Percentiles rank a stretch among this genome's conserved stretches.
These are phyloP conservation scores for Thelonectria olida DNA, from an alignment of 2,329 filamentous ascomycete species.

Conservation along the genomic window DNA sequence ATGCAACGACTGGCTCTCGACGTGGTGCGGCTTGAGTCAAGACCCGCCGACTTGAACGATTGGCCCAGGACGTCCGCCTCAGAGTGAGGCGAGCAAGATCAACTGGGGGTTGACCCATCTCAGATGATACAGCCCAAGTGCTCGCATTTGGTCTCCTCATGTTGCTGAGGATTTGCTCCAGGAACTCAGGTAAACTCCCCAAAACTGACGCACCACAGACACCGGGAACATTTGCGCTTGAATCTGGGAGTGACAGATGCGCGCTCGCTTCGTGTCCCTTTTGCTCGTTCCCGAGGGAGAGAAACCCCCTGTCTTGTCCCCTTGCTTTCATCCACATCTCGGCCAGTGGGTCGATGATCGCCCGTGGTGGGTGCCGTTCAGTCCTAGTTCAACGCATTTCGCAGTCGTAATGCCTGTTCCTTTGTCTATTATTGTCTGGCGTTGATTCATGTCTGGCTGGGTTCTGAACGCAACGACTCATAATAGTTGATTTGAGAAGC, in stretches of 20 bases:
- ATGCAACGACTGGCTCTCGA: constrained; percentile 39
- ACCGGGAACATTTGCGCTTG: background rate
- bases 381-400: constrained; percentile 3
- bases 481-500: background rate
- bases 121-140: background rate
- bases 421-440: background rate
- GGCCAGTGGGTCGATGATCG: constrained; percentile 24
- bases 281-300: background rate
- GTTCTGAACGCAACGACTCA: no score
- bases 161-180: background rate
- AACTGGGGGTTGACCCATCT: constrained; percentile 6
- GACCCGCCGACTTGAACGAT: constrained; percentile 35
- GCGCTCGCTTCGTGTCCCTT: background rate
- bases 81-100: constrained; percentile 40
- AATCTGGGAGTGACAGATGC: no score
- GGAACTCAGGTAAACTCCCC: background rate
- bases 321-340: constrained; percentile 16
- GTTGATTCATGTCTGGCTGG: no score
- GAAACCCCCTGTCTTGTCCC: background rate
- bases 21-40: constrained; percentile 25
- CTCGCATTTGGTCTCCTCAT: background rate
- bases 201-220: background rate
- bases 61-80: constrained; percentile 31
- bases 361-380: constrained; percentile 8
- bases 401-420: background rate